Conservation (phyloP, 495 filamentous ascomycete species). For the Terfezia boudieri region DNA sequence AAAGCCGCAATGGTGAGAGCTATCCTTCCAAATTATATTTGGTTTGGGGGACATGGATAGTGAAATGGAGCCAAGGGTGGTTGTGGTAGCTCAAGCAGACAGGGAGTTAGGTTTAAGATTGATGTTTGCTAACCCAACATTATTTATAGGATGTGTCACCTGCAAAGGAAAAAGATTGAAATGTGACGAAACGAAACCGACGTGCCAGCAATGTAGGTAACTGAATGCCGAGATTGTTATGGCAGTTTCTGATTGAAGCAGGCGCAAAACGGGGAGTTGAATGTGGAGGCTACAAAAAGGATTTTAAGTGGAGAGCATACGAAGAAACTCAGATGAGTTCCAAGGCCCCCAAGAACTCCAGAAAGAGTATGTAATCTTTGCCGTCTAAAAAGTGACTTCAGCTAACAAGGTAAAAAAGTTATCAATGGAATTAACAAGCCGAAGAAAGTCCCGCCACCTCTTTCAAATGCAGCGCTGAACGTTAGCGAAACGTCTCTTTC, state of each 20-base stretch:
- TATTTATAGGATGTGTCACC: slow-evolving; percentile 43
- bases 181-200: slow-evolving; percentile 60
- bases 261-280: slow-evolving; percentile 38
- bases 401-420: background rate
- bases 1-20: slow-evolving; percentile 58
- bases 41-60: too few relatives aligned
- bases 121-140: background rate
- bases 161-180: slow-evolving; percentile 67
- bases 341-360: slow-evolving; percentile 21
- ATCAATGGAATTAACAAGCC: slow-evolving; percentile 5
- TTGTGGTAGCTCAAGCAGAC: too few relatives aligned
- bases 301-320: slow-evolving; percentile 66
- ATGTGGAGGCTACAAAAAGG: slow-evolving; percentile 63
- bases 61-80: too few relatives aligned
- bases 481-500: background rate
- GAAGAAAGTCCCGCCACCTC: slow-evolving; percentile 10
- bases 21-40: background rate
- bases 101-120: too few relatives aligned
- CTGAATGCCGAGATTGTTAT: background rate
- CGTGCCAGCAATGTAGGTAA: slow-evolving; percentile 41
- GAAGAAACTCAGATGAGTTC: slow-evolving; percentile 41
- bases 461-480: slow-evolving; percentile 2
- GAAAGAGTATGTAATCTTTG: slow-evolving; percentile 10
- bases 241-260: slow-evolving; percentile 1
- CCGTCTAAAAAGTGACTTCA: too few relatives aligned